Conservation (phyloP, 805 yeast species). For the Lachancea sp. region DNA sequence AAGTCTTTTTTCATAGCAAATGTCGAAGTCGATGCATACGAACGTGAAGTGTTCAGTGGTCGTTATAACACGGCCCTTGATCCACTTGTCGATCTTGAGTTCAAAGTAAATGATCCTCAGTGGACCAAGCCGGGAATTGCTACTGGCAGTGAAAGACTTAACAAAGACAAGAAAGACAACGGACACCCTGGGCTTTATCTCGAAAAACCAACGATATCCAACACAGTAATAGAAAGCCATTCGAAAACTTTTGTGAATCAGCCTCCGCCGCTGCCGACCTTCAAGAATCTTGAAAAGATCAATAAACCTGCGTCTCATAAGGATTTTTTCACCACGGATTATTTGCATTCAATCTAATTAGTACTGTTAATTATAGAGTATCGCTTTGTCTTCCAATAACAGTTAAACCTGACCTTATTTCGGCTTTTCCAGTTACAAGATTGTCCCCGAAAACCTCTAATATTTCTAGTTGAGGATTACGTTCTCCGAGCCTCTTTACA, state of each 20-base stretch:
- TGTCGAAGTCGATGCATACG: slow-evolving; percentile 23
- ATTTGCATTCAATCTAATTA: neutral
- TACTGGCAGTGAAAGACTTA: slow-evolving; percentile 3
- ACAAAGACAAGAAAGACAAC: slow-evolving; percentile 30
- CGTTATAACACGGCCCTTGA: slow-evolving; percentile 14
- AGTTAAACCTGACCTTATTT: slow-evolving; percentile 46
- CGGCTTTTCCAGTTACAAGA: slow-evolving; percentile 52
- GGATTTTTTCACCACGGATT: slow-evolving; percentile 8
- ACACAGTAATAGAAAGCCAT: slow-evolving; percentile 27
- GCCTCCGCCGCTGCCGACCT: slow-evolving; percentile 43
- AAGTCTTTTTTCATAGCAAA: slow-evolving; percentile 33
- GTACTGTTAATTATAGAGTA: slow-evolving; percentile 33
- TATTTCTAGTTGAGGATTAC: slow-evolving; percentile 56
- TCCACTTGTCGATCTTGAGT: slow-evolving; percentile 26
- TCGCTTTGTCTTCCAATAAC: slow-evolving; percentile 74
- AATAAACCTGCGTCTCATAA: slow-evolving; percentile 40
- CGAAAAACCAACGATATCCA: slow-evolving; percentile 41
- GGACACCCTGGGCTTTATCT: slow-evolving; percentile 36
- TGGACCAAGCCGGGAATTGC: slow-evolving; percentile 18
- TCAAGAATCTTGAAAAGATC: slow-evolving; percentile 62
- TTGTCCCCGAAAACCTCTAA: slow-evolving; percentile 81
- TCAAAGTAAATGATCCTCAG: slow-evolving; percentile 29
- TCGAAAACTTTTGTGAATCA: slow-evolving; percentile 18
- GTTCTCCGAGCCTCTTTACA: slow-evolving; percentile 48
- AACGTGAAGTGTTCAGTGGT: slow-evolving; percentile 21